Evolutionary conservation across 805 yeast species (phyloP).

Genomic region (Saccharomycopsis babjevae): DNA sequence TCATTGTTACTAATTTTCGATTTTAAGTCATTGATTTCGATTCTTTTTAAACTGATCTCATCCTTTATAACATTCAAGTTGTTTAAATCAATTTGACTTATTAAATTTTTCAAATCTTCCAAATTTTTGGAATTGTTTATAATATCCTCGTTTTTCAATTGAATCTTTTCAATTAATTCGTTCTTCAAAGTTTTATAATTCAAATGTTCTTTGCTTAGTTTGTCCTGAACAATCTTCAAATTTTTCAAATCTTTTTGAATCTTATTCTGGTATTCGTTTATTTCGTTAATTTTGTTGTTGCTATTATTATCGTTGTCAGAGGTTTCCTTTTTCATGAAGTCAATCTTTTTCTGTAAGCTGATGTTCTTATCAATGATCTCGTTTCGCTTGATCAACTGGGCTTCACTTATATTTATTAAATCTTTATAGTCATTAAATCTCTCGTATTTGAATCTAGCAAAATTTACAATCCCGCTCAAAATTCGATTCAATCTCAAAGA

Average conservation of each 20-base stretch:
- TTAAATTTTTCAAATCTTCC: constrained; percentile 6
- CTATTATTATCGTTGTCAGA: constrained; percentile 18
- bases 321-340: constrained; percentile 27
- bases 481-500: constrained; percentile 50
- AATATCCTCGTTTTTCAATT: constrained; percentile 13
- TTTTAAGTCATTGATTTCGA: constrained; percentile 6
- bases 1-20: constrained; percentile 10
- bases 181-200: constrained; percentile 12
- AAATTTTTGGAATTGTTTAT: constrained; percentile 9
- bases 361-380: constrained; percentile 33
- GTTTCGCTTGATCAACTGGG: constrained; percentile 36
- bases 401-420: constrained; percentile 44
- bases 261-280: constrained; percentile 16
- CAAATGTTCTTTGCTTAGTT: constrained; percentile 16
- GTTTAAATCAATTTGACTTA: constrained; percentile 12
- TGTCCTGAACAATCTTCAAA: constrained; percentile 14
- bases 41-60: constrained; percentile 12
- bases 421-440: constrained; percentile 61
- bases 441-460: constrained; percentile 75
- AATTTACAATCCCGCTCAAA: constrained; percentile 75
- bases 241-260: constrained; percentile 17
- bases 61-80: constrained; percentile 13
- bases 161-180: constrained; percentile 12
- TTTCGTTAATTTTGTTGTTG: constrained; percentile 20
- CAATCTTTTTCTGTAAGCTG: constrained; percentile 27